phyloP scores from a whole-genome alignment of 768 basidiomycete genomes.

The Lanmaoa pseudosensibilis region DNA sequence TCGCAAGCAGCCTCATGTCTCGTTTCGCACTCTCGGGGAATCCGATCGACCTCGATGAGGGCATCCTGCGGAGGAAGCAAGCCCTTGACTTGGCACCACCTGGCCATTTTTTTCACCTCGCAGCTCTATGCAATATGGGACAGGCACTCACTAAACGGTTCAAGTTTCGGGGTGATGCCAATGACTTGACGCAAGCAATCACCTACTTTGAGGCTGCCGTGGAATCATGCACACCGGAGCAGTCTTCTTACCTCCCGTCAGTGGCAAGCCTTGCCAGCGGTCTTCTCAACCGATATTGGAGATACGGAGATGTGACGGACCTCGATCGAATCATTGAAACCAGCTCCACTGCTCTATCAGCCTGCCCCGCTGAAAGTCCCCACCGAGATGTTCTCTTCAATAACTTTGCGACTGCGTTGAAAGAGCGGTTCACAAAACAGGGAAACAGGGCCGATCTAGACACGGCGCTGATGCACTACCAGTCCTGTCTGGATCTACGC shows the following conservation, averaged over 20 bases:
- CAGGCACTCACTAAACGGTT: slow-evolving; percentile 22
- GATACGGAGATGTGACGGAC: slow-evolving; percentile 20
- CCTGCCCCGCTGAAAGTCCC: slow-evolving; percentile 1
- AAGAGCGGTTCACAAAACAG: slow-evolving; percentile 14
- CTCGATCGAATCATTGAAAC: slow-evolving; percentile 20
- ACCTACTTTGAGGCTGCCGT: slow-evolving; percentile 12
- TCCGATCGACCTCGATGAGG: slow-evolving; percentile 26
- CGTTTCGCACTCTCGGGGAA: slow-evolving; percentile 27
- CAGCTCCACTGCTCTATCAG: slow-evolving; percentile 6
- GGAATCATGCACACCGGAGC: slow-evolving; percentile 8
- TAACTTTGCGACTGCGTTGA: slow-evolving; percentile 20
- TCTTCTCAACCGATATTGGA: slow-evolving; percentile 22
- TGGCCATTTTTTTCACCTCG: slow-evolving; percentile 18
- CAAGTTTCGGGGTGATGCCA: slow-evolving; percentile 15
- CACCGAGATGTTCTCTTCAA: slow-evolving; percentile 24
- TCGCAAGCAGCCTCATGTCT: slow-evolving; percentile 14
- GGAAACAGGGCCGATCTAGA: slow-evolving; percentile 21
- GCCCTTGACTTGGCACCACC: slow-evolving; percentile 23
- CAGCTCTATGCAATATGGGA: slow-evolving; percentile 19
- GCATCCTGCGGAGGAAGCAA: slow-evolving; percentile 16
- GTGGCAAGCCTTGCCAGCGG: slow-evolving; percentile 17
- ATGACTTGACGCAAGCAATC: slow-evolving; percentile 26
- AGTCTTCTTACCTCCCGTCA: slow-evolving; percentile 14
- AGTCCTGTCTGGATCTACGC: slow-evolving; percentile 22
- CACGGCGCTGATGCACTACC: slow-evolving; percentile 12